These are phyloP conservation scores for Lathyrus oleraceus DNA, from an alignment of 306 rosid genomes.

Conservation along the genomic window DNA sequence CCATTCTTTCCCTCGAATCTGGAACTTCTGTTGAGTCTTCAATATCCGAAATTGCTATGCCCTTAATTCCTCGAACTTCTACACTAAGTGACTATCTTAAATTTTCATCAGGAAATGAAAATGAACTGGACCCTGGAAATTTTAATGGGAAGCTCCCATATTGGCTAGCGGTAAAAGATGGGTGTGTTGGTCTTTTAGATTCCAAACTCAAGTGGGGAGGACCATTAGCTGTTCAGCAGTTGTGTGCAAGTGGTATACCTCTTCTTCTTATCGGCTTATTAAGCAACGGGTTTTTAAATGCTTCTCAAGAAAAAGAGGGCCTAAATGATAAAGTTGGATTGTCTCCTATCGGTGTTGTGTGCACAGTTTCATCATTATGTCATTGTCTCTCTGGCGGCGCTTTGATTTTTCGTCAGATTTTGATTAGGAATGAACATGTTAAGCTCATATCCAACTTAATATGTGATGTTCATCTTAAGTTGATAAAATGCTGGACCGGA, in stretches of 20 bases:
- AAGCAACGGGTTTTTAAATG: conserved; percentile 44
- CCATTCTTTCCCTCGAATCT: conserved; percentile 79
- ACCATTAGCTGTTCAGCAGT: conserved; percentile 83
- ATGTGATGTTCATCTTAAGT: conserved; percentile 70
- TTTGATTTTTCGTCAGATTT: conserved; percentile 70
- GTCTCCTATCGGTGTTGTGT: conserved; percentile 79
- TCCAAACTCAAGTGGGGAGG: conserved; percentile 85
- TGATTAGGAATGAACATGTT: conserved; percentile 68
- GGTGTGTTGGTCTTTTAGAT: conserved; percentile 86
- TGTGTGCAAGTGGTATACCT: conserved; percentile 83
- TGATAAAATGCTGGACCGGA: conserved; percentile 75
- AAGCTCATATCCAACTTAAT: conserved; percentile 66
- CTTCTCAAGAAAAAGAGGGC: conserved; percentile 51
- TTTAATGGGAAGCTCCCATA: conserved; percentile 56
- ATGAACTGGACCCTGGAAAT: conserved; percentile 44
- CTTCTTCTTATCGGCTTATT: conserved; percentile 68
- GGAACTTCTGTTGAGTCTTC: conserved; percentile 74
- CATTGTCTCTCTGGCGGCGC: conserved; percentile 84
- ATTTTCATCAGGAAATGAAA: conserved; percentile 52
- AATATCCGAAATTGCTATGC: conserved; percentile 72
- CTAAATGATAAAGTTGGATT: conserved; percentile 63
- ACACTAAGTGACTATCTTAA: conserved; percentile 65
- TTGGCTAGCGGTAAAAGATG: conserved; percentile 88
- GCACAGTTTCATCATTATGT: conserved; percentile 76
- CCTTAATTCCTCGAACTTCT: conserved; percentile 78